Conservation (phyloP, 2,329 filamentous ascomycete genomes). For the Fusarium haematococcum region DNA sequence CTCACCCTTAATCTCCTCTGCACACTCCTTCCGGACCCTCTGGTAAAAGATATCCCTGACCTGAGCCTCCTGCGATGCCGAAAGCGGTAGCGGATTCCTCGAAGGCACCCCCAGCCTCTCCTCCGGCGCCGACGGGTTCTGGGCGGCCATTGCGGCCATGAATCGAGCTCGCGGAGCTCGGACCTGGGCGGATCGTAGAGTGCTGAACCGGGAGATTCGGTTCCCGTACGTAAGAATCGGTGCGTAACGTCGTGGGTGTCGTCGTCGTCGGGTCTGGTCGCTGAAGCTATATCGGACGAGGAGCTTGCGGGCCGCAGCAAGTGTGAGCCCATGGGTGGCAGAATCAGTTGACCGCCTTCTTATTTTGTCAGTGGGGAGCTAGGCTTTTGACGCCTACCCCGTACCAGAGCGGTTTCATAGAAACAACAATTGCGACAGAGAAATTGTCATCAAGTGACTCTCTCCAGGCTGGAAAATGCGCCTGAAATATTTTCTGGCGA, state of each 20-base stretch:
- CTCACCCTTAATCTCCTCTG: constrained; percentile 80
- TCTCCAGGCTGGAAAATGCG: neutral
- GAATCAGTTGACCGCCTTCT: constrained; percentile 38
- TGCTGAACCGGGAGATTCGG: neutral
- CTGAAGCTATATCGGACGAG: constrained; percentile 38
- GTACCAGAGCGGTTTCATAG: neutral
- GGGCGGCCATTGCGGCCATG: constrained; percentile 51
- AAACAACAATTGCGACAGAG: neutral
- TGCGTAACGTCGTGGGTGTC: neutral
- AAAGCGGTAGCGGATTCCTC: constrained; percentile 85
- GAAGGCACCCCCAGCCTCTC: constrained; percentile 63
- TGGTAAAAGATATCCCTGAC: constrained; percentile 85
- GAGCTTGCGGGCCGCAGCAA: constrained; percentile 39
- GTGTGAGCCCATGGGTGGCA: constrained; percentile 42
- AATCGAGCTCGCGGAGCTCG: constrained; percentile 17
- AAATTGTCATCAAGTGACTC: neutral
- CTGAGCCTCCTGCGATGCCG: constrained; percentile 83
- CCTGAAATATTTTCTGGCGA: neutral
- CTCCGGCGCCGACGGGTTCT: constrained; percentile 50
- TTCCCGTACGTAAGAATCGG: neutral
- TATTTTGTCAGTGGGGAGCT: neutral
- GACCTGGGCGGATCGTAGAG: neutral
- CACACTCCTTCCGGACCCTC: constrained; percentile 80
- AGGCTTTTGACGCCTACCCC: neutral
- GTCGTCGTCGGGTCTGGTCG: neutral